Conservation (phyloP, 1,284 basidiomycete species). For the Malassezia psittaci region DNA sequence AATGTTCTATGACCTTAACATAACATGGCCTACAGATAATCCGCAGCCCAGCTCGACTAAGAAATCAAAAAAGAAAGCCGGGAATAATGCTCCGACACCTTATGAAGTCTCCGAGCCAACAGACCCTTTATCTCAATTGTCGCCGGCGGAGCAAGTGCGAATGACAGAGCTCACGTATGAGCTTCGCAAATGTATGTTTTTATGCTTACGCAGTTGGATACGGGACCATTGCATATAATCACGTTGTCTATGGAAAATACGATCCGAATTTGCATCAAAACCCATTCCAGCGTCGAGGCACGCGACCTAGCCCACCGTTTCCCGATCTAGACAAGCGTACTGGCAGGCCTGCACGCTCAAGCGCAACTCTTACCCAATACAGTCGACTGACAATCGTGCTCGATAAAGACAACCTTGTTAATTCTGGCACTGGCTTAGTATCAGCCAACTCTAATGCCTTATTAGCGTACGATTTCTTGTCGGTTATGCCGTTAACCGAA, state of each 20-base stretch:
- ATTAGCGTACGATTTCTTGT: conserved; percentile 63
- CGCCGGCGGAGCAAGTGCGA: conserved; percentile 12
- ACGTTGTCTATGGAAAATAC: conserved; percentile 26
- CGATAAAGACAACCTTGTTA: conserved; percentile 35
- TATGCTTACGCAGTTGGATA: conserved; percentile 23
- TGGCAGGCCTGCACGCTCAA: neutral
- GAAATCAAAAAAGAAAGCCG: conserved; percentile 21
- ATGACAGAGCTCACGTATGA: conserved; percentile 23
- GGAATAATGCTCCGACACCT: neutral
- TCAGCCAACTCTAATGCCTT: conserved; percentile 30
- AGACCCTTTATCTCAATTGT: neutral
- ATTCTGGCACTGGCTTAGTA: conserved; percentile 32
- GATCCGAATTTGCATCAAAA: conserved; percentile 25
- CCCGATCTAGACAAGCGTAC: conserved; percentile 35
- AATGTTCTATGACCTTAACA: conserved; percentile 40
- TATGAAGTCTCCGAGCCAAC: neutral
- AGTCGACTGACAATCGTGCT: conserved; percentile 41
- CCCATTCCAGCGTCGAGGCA: conserved; percentile 17
- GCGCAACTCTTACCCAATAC: conserved; percentile 26
- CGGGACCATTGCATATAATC: conserved; percentile 34
- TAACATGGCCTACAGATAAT: conserved; percentile 28
- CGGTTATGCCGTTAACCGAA: conserved; percentile 62
- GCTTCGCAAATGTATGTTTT: conserved; percentile 17
- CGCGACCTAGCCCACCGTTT: conserved; percentile 25
- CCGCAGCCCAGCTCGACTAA: neutral